A percentile compares a stretch with the other conserved stretches of the same genome.
Conservation (phyloP, 306 rosid species). For the Quercus wislizeni region DNA sequence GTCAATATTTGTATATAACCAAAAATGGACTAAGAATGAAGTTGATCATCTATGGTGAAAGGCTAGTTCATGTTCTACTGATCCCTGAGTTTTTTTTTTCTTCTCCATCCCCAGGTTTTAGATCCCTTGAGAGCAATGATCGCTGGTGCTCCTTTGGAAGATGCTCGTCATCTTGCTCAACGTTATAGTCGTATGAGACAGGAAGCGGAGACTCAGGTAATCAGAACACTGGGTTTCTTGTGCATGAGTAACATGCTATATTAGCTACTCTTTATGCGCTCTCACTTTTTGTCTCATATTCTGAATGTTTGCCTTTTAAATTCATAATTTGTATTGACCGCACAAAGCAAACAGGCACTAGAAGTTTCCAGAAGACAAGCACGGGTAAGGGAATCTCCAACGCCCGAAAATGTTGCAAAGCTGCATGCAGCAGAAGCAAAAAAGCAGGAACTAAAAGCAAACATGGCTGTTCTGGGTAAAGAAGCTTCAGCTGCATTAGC, state of each 20-base stretch:
- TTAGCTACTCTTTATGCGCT: background rate
- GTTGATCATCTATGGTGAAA: background rate
- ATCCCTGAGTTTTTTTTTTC: constrained; percentile 1
- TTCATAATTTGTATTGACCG: constrained; percentile 30
- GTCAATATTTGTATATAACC: background rate
- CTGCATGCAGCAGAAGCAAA: constrained; percentile 85
- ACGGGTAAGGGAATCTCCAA: constrained; percentile 73
- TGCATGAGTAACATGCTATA: background rate
- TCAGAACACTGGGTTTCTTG: background rate
- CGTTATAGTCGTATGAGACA: constrained; percentile 97
- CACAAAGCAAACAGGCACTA: constrained; percentile 53
- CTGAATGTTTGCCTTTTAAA: constrained; percentile 4
- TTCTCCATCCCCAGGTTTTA: constrained; percentile 52
- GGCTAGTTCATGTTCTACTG: background rate
- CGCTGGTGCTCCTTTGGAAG: constrained; percentile 85
- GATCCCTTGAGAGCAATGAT: constrained; percentile 97
- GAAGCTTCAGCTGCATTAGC: constrained; percentile 95
- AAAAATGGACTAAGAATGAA: background rate
- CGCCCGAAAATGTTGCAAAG: constrained; percentile 81
- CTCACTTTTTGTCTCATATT: constrained; percentile 1
- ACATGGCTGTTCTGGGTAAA: constrained; percentile 90
- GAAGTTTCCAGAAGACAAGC: constrained; percentile 77
- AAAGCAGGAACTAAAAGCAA: constrained; percentile 87
- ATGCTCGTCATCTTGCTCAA: constrained; percentile 98
- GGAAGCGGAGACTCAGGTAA: constrained; percentile 86